Base-by-base conservation (phyloP, 1,284 basidiomycete species). In the Anthracocystis panici-leucophaei region DNA sequence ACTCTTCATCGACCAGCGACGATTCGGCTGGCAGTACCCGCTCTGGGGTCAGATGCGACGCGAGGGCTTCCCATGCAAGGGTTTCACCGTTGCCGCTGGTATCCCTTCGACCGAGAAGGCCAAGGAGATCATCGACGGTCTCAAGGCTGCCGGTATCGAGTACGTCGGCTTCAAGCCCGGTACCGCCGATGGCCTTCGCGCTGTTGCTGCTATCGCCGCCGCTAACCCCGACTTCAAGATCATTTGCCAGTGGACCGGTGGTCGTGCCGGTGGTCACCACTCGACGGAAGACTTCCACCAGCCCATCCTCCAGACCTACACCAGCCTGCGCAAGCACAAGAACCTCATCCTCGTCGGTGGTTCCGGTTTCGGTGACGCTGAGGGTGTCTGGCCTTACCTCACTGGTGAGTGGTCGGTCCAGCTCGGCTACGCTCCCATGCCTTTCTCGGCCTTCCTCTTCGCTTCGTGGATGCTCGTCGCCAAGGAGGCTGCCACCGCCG, bases 231-330 rank as follows among this genome's bases (percentile, higher is more conserved):
- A 94, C 87, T 99, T 93, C 89, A 95, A 96, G n/a, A 91, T 99
- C 87, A 94, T 99, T 86, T 88, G 97, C 75, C 96, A 98, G 85
- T 98, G 96, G 96, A 99, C 96, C 53, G 97, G 96, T 84, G 96
- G 96, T 57, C 94, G 96, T 81, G 97, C 96, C n/a, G 96, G 96
- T 80, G 96, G 96, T 68, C 96, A 99, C 83, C 96, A 98, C 88
- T 95, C 93, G 12, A 97, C 91, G 86, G 97, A 99, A 86, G 97
- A 99, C 86, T 95, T 98, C 90, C 95, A 98, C 85, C 94, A 97
- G 86, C 96, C 97, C 0, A 91, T 99, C 79, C 88, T 99, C 48
- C 87, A 91, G 50, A 98, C 95, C 0, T 99, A 99, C 87, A 89
- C 91, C 51, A 88, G 92, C 21, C 97, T 99, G 84, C 92, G 96